Percentiles rank a stretch among this genome's conserved stretches.
phyloP scores from a whole-genome alignment of 257 asterid species.

The Prunella vulgaris region DNA sequence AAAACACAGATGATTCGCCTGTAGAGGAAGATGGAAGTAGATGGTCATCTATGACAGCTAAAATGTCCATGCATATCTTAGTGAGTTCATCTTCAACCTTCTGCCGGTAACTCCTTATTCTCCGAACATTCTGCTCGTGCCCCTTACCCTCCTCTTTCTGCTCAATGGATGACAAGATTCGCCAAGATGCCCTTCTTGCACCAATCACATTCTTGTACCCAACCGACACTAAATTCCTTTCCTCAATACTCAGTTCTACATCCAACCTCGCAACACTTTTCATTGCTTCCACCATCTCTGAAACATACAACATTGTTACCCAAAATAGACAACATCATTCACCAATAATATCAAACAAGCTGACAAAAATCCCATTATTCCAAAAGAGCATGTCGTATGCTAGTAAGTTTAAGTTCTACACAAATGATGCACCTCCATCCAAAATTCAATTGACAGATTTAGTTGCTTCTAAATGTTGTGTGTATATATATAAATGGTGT shows the following conservation, averaged over 20 bases:
- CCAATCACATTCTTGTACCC: conserved; percentile 79
- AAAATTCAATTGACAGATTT: neutral
- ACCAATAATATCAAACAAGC: neutral
- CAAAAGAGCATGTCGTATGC: neutral
- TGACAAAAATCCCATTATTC: neutral
- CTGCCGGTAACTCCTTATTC: conserved; percentile 56
- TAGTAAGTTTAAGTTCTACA: neutral
- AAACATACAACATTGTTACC: neutral
- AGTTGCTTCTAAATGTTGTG: neutral
- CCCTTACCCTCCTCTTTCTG: conserved; percentile 78
- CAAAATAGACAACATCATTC: neutral
- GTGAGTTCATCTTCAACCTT: conserved; percentile 75
- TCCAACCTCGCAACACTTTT: conserved; percentile 61
- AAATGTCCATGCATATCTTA: conserved; percentile 66
- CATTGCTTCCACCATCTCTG: conserved; percentile 87
- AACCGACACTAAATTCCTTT: conserved; percentile 73
- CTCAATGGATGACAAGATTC: conserved; percentile 63
- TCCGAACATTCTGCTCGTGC: conserved; percentile 63
- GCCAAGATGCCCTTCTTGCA: conserved; percentile 79
- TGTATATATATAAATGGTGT: neutral
- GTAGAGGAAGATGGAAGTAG: conserved; percentile 68
- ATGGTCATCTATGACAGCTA: conserved; percentile 67
- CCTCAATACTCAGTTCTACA: conserved; percentile 71
- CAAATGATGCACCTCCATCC: neutral
- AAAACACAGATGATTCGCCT: conserved; percentile 76